Evolutionary conservation across 1,284 basidiomycete species (phyloP).

Genomic region (Leccinum subspadiceum): DNA sequence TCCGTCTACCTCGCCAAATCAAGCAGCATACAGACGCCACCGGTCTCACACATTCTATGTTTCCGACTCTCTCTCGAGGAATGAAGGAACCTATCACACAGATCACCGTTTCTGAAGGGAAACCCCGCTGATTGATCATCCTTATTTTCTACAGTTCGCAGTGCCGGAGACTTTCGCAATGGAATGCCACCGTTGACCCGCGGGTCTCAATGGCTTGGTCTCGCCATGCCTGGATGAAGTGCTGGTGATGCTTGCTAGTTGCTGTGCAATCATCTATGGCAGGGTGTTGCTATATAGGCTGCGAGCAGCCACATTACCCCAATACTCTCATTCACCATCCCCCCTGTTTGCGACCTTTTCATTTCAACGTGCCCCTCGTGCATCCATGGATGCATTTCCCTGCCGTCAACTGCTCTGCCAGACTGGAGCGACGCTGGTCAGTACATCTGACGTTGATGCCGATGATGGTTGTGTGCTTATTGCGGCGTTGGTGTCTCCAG

Average conservation of each 20-base stretch:
- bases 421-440: slow-evolving; percentile 14
- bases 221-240: slow-evolving; percentile 8
- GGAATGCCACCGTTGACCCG: background rate
- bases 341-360: background rate
- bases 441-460: background rate
- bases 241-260: background rate
- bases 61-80: slow-evolving; percentile 6
- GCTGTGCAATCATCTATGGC: slow-evolving; percentile 26
- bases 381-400: slow-evolving; percentile 14
- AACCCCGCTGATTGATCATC: background rate
- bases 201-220: slow-evolving; percentile 1
- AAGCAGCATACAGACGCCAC: slow-evolving; percentile 11
- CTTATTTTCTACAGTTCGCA: background rate
- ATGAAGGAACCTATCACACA: background rate
- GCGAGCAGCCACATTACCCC: background rate
- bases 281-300: slow-evolving; percentile 25
- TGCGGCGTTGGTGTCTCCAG: slow-evolving; percentile 3
- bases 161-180: background rate
- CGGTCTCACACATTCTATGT: slow-evolving; percentile 7
- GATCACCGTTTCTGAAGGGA: background rate
- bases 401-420: background rate
- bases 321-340: slow-evolving; percentile 2
- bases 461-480: background rate
- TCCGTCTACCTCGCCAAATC: slow-evolving; percentile 1
- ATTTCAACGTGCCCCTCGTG: background rate